These are phyloP conservation scores for Orbilia ellipsospora DNA, from an alignment of 2,329 filamentous ascomycete species.

Conservation along the genomic window DNA sequence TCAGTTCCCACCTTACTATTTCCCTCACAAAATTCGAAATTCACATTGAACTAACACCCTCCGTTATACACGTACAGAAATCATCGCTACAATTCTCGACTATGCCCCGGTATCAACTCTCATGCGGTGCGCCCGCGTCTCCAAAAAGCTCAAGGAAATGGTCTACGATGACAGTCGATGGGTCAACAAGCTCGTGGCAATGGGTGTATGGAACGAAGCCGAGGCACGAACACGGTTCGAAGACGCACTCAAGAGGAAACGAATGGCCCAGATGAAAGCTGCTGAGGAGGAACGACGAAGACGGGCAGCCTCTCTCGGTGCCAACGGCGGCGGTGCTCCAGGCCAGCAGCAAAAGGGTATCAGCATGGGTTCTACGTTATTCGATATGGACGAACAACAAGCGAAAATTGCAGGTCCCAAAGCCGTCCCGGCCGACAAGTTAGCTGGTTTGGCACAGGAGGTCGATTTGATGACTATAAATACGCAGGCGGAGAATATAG, in stretches of 20 bases:
- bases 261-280: constrained; percentile 68
- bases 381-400: constrained; percentile 74
- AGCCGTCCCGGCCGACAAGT: constrained; percentile 61
- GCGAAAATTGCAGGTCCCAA: constrained; percentile 60
- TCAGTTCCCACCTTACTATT: background rate
- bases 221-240: constrained; percentile 86
- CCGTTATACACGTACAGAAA: constrained; percentile 69
- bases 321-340: constrained; percentile 59
- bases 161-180: constrained; percentile 97
- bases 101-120: constrained; percentile 87
- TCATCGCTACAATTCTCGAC: constrained; percentile 87
- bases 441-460: constrained; percentile 59
- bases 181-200: constrained; percentile 84
- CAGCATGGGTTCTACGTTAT: constrained; percentile 69
- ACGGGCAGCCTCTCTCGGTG: constrained; percentile 61
- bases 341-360: constrained; percentile 50
- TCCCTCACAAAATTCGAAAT: too few species aligned
- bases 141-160: constrained; percentile 92
- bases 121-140: constrained; percentile 84
- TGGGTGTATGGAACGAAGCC: constrained; percentile 90
- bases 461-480: constrained; percentile 54
- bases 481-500: constrained; percentile 12
- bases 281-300: constrained; percentile 61
- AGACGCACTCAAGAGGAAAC: constrained; percentile 72
- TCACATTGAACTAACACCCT: constrained; percentile 27